A percentile compares a stretch with the other conserved stretches of the same genome.
Conservation (phyloP, 2,329 filamentous ascomycete genomes). For the Bisporella sp. region DNA sequence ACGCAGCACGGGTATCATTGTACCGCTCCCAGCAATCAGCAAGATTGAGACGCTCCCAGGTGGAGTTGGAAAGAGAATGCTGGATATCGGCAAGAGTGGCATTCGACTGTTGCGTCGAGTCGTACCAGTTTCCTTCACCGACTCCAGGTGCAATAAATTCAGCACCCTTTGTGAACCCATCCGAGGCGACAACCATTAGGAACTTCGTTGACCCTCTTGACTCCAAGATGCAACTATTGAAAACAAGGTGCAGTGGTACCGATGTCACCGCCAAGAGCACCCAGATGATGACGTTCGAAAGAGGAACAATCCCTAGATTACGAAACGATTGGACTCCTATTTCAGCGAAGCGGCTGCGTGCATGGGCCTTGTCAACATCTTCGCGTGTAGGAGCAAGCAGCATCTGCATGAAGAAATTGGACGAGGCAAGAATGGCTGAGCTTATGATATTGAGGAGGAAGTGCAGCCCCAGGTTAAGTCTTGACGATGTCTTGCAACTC, state of each 20-base stretch:
- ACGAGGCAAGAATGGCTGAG: neutral
- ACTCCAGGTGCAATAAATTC: neutral
- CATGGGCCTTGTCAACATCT: neutral
- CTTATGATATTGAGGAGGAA: neutral
- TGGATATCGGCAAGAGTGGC: neutral
- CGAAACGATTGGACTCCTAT: neutral
- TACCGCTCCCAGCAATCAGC: neutral
- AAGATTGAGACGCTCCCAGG: neutral
- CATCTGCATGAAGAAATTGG: neutral
- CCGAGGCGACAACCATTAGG: neutral
- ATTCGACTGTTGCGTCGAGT: no score
- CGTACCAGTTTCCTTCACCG: no score
- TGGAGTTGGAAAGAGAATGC: neutral
- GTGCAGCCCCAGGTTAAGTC: neutral
- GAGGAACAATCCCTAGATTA: neutral
- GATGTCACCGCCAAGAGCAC: neutral
- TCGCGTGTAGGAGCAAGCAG: neutral
- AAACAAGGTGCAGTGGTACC: neutral
- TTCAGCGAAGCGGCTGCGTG: neutral
- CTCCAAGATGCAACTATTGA: neutral
- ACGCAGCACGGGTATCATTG: neutral
- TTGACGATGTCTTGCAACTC: neutral
- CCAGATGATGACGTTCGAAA: neutral
- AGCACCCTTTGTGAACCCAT: neutral
- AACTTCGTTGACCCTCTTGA: neutral